These are phyloP conservation scores for Suillus tomentosus DNA, from an alignment of 768 basidiomycete genomes.

Conservation along the genomic window DNA sequence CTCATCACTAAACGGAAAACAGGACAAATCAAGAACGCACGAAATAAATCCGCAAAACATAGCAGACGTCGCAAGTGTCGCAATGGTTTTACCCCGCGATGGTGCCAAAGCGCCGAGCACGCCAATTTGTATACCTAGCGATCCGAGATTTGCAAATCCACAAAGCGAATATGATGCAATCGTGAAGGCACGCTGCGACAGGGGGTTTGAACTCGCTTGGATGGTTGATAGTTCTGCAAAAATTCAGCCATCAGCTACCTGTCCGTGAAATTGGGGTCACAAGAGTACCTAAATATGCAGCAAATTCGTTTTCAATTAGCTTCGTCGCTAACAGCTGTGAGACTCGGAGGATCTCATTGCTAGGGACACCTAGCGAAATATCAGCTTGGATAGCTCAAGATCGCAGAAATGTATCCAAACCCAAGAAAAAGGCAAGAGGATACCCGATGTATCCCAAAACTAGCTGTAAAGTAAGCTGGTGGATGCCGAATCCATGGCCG, in stretches of 20 bases:
- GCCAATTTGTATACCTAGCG: conserved; percentile 85
- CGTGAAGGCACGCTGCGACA: conserved; percentile 73
- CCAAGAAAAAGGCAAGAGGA: conserved; percentile 79
- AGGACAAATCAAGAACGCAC: conserved; percentile 20
- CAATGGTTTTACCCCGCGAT: conserved; percentile 68
- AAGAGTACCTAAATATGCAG: conserved; percentile 56
- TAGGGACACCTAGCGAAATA: conserved; percentile 60
- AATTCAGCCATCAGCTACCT: background rate
- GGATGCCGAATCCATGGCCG: conserved; percentile 82
- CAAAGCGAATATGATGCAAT: conserved; percentile 88
- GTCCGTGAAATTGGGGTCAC: background rate
- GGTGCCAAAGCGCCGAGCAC: conserved; percentile 73
- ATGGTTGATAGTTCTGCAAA: conserved; percentile 43
- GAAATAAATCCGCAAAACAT: conserved; percentile 73
- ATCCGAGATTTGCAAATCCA: conserved; percentile 88
- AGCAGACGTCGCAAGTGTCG: conserved; percentile 64
- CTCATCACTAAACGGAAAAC: background rate
- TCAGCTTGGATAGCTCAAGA: conserved; percentile 9
- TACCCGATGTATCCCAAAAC: conserved; percentile 88
- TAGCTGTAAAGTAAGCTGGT: conserved; percentile 80
- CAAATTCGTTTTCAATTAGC: conserved; percentile 86
- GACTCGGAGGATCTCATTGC: conserved; percentile 77
- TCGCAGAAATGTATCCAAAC: conserved; percentile 21
- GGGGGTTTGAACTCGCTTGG: conserved; percentile 49
- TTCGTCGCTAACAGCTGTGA: conserved; percentile 84